Evolutionary conservation across 495 filamentous ascomycete species (phyloP).

Genomic region (Hypoxylon subgilvum): DNA sequence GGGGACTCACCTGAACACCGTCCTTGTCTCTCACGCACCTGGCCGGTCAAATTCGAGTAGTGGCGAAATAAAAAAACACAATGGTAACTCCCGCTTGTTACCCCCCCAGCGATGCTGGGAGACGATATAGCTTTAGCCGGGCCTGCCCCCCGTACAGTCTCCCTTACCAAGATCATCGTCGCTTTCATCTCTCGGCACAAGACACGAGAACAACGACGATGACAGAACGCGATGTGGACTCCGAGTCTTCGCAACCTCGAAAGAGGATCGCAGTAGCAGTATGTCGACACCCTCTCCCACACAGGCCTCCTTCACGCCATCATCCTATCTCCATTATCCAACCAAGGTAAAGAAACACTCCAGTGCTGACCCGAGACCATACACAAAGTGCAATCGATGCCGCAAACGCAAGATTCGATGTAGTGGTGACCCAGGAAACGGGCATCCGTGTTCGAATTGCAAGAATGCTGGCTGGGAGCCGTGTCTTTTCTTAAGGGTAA

Average conservation of each 20-base stretch:
- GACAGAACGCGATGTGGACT: slow-evolving; percentile 49
- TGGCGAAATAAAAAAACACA: slow-evolving; percentile 40
- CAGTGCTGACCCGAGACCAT: slow-evolving; percentile 24
- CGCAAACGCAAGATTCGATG: slow-evolving; percentile 96
- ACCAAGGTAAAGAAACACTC: background rate
- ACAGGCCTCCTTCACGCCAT: background rate
- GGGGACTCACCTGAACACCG: slow-evolving; percentile 31
- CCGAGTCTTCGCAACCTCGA: slow-evolving; percentile 52
- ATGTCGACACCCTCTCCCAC: slow-evolving; percentile 42
- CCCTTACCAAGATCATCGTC: slow-evolving; percentile 47
- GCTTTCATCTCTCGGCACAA: too few species aligned
- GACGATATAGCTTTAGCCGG: slow-evolving; percentile 55
- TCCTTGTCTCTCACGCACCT: slow-evolving; percentile 36
- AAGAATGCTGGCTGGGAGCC: slow-evolving; percentile 69
- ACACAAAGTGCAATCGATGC: slow-evolving; percentile 80
- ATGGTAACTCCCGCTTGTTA: slow-evolving; percentile 54
- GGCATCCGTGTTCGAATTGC: slow-evolving; percentile 81
- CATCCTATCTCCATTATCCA: too few species aligned
- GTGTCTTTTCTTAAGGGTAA: slow-evolving; percentile 83
- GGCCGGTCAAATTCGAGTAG: slow-evolving; percentile 31
- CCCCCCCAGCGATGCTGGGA: slow-evolving; percentile 40
- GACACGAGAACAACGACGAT: slow-evolving; percentile 44
- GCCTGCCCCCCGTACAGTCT: slow-evolving; percentile 47
- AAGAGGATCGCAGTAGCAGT: slow-evolving; percentile 74
- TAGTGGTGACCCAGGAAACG: slow-evolving; percentile 81